Evolutionary conservation across 176 grass and related monocot species (phyloP).

Genomic region (Rhynchospora tenuis): DNA sequence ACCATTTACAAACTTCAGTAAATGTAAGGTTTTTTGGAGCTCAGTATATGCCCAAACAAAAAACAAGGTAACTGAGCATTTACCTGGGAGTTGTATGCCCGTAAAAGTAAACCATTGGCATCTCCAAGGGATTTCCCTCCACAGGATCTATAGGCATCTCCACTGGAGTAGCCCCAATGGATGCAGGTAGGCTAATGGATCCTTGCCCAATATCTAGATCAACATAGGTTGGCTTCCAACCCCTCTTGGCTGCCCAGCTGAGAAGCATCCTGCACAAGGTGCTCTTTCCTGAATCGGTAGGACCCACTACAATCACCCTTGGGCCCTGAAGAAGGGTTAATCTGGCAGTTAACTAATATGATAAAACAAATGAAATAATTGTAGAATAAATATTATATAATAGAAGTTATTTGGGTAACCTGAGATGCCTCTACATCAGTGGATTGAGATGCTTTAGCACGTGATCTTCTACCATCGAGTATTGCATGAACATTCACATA

Average conservation of each 20-base stretch:
- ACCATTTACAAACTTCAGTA: not conserved
- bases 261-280: slow-evolving; percentile 84
- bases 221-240: slow-evolving; percentile 87
- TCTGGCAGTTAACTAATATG: slow-evolving; percentile 5
- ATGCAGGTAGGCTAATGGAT: slow-evolving; percentile 85
- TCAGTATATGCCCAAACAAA: not conserved
- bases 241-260: slow-evolving; percentile 77
- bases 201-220: slow-evolving; percentile 94
- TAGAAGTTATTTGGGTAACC: slow-evolving; percentile 22
- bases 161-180: slow-evolving; percentile 79
- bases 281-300: slow-evolving; percentile 93
- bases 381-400: not conserved
- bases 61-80: not conserved
- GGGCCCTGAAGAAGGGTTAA: slow-evolving; percentile 49
- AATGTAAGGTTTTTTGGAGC: not conserved
- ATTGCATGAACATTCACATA: slow-evolving; percentile 75
- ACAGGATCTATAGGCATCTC: slow-evolving; percentile 94
- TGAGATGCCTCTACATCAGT: slow-evolving; percentile 45
- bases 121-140: slow-evolving; percentile 94
- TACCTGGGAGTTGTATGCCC: slow-evolving; percentile 80
- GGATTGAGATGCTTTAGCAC: slow-evolving; percentile 45
- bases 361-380: not conserved
- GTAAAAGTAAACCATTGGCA: slow-evolving; percentile 87
- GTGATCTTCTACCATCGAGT: slow-evolving; percentile 56
- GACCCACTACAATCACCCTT: slow-evolving; percentile 81